Evolutionary conservation across 2,329 filamentous ascomycete species (phyloP).

Genomic region (Monosporascus ibericus): DNA sequence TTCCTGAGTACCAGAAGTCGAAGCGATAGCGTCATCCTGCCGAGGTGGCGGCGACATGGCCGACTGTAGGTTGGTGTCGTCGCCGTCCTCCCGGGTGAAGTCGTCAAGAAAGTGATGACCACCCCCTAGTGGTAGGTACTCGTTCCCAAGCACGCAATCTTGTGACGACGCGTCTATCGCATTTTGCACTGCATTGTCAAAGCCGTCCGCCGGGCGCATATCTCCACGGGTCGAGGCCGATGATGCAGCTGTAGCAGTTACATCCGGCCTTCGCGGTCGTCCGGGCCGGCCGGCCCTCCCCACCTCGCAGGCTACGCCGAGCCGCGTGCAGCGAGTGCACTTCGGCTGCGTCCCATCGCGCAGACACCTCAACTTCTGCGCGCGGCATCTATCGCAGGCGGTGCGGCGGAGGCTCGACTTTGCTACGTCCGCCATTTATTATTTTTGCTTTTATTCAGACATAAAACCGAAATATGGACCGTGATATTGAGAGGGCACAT

Average conservation of each 20-base stretch:
- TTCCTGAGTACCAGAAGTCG: too few species aligned
- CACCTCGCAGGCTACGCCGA: constrained; percentile 9
- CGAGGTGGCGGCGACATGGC: too few species aligned
- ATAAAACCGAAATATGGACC: too few species aligned
- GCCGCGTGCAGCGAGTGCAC: constrained; percentile 11
- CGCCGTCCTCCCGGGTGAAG: too few species aligned
- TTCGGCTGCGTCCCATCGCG: constrained; percentile 9
- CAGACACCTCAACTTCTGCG: constrained; percentile 11
- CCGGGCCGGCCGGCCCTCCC: constrained; percentile 11
- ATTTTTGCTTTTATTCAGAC: background rate
- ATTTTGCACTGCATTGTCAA: background rate
- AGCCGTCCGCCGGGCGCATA: background rate
- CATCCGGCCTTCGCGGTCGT: constrained; percentile 8
- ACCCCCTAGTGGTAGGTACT: too few species aligned
- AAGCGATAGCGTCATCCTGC: too few species aligned
- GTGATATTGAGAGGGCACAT: too few species aligned
- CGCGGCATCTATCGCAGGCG: constrained; percentile 14
- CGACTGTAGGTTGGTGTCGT: too few species aligned
- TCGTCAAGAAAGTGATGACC: too few species aligned
- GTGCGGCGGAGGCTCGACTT: constrained; percentile 13
- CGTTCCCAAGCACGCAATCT: too few species aligned
- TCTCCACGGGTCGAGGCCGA: background rate
- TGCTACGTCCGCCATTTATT: constrained; percentile 5
- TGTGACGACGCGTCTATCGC: background rate
- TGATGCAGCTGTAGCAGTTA: background rate